phyloP scores from a whole-genome alignment of 257 asterid species.

The Eucommia ulmoides region DNA sequence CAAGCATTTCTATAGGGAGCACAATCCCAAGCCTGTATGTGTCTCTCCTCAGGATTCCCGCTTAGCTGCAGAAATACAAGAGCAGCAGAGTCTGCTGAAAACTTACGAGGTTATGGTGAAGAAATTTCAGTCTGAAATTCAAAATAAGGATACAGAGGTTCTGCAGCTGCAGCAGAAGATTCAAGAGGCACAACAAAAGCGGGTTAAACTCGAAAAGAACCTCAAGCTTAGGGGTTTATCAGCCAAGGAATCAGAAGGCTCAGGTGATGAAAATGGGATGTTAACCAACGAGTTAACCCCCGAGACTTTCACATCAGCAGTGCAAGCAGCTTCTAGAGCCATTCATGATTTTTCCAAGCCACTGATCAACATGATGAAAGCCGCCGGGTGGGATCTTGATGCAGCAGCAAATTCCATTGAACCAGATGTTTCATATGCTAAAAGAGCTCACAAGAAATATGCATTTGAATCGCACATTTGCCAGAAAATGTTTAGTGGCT shows the following conservation, averaged over 20 bases:
- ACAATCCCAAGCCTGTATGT: constrained; percentile 87
- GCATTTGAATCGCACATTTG: constrained; percentile 95
- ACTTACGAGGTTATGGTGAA: constrained; percentile 98
- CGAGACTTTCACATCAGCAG: constrained; percentile 63
- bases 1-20: constrained; percentile 91
- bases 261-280: constrained; percentile 39
- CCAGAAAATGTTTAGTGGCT: constrained; percentile 86
- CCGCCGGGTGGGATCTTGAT: constrained; percentile 99
- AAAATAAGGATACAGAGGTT: constrained; percentile 87
- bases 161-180: constrained; percentile 79
- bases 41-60: constrained; percentile 94
- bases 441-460: constrained; percentile 95
- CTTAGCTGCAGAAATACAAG: constrained; percentile 95
- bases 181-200: constrained; percentile 85
- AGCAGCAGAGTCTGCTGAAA: constrained; percentile 88
- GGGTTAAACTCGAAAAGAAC: constrained; percentile 86
- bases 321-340: constrained; percentile 70
- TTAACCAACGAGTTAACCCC: constrained; percentile 48
- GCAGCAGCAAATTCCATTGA: constrained; percentile 89
- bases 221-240: constrained; percentile 93
- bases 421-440: constrained; percentile 57
- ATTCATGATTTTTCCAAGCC: constrained; percentile 98
- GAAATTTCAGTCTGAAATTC: constrained; percentile 97
- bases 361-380: constrained; percentile 97
- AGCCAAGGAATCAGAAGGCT: constrained; percentile 61